A percentile compares a stretch with the other conserved stretches of the same genome.
These are phyloP conservation scores for Dictyostelium citrinum DNA, from an alignment of 78 protist species.

Conservation along the genomic window DNA sequence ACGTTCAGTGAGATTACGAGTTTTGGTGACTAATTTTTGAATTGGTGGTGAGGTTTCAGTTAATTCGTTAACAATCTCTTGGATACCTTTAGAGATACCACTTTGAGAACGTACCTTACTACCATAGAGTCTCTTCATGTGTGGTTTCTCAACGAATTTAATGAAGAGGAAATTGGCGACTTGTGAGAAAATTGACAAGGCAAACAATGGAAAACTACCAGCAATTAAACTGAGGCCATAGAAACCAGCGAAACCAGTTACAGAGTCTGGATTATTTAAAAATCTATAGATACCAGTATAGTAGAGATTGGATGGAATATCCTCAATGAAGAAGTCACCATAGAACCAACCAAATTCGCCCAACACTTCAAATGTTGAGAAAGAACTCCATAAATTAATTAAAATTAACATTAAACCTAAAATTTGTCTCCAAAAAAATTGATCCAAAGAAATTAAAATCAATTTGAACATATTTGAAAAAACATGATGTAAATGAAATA, in stretches of 20 bases:
- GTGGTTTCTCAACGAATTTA: constrained; percentile 81
- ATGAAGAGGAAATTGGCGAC: constrained; percentile 50
- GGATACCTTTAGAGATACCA: constrained; percentile 72
- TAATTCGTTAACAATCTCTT: constrained; percentile 64
- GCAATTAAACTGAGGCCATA: constrained; percentile 73
- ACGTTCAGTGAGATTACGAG: constrained; percentile 41
- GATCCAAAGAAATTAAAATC: constrained; percentile 42
- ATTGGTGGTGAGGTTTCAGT: constrained; percentile 49
- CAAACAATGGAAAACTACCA: constrained; percentile 65
- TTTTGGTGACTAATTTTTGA: constrained; percentile 61
- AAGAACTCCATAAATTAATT: constrained; percentile 63
- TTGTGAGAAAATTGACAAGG: constrained; percentile 72
- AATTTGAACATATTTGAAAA: constrained; percentile 30
- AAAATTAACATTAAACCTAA: constrained; percentile 64
- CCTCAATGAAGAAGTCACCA: constrained; percentile 84
- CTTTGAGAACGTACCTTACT: constrained; percentile 55
- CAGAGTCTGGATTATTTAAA: constrained; percentile 83
- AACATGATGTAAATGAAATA: constrained; percentile 68
- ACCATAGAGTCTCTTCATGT: constrained; percentile 83
- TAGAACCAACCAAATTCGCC: constrained; percentile 88
- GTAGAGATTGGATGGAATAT: constrained; percentile 40
- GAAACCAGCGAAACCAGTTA: constrained; percentile 77
- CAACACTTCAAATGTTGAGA: constrained; percentile 68
- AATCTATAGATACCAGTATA: constrained; percentile 84
- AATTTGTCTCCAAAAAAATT: constrained; percentile 63